These are phyloP conservation scores for Ensete ventricosum DNA, from an alignment of 176 grass and related monocot species.

Conservation along the genomic window DNA sequence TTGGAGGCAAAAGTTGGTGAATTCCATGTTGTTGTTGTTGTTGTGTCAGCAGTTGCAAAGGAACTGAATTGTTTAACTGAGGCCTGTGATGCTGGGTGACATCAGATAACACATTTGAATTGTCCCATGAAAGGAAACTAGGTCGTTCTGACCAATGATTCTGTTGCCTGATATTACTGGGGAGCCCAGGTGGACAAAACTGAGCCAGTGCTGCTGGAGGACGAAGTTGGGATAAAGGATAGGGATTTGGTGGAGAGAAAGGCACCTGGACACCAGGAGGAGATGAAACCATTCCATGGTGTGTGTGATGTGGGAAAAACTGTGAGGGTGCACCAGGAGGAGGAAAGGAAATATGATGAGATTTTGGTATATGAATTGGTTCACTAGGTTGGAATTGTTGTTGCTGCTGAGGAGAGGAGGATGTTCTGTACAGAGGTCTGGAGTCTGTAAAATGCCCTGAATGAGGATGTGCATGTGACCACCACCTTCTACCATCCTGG, in stretches of 20 bases:
- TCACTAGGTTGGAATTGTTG: constrained; percentile 32
- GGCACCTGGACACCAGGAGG: constrained; percentile 29
- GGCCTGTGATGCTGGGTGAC: constrained; percentile 30
- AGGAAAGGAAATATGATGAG: constrained; percentile 35
- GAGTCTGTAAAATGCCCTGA: constrained; percentile 26
- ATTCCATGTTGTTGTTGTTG: constrained; percentile 36
- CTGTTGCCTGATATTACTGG: constrained; percentile 19
- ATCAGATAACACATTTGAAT: constrained; percentile 24
- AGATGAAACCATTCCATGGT: constrained; percentile 36
- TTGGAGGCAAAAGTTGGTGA: constrained; percentile 30
- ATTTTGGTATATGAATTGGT: constrained; percentile 51
- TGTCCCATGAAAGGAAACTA: constrained; percentile 16
- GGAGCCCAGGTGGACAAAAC: constrained; percentile 9
- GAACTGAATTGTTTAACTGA: constrained; percentile 32
- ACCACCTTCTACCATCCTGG: constrained; percentile 35
- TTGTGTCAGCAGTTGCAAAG: constrained; percentile 15
- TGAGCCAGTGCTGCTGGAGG: constrained; percentile 19
- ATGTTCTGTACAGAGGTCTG: constrained; percentile 34
- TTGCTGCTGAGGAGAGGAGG: constrained; percentile 41
- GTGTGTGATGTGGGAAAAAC: constrained; percentile 36
- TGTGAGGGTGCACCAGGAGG: constrained; percentile 29
- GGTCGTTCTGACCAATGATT: constrained; percentile 29
- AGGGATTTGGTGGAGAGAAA: constrained; percentile 36
- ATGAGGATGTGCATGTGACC: constrained; percentile 34
- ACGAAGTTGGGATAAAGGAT: constrained; percentile 20